Evolutionary conservation across 2,329 filamentous ascomycete species (phyloP).

Genomic region (Diaporthe citrichinensis): DNA sequence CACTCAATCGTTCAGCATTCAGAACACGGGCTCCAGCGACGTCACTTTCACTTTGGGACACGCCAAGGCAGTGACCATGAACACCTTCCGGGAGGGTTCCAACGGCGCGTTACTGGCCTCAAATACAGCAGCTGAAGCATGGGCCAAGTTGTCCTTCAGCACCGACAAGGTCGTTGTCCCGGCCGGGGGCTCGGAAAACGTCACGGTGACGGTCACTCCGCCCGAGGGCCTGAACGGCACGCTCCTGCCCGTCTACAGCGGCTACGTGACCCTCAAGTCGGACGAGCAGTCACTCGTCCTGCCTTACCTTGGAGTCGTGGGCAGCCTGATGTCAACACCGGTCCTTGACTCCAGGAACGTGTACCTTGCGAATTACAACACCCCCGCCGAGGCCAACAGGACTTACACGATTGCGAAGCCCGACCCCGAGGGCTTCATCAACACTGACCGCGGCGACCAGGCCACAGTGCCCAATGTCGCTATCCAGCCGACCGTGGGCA

Average conservation of each 20-base stretch:
- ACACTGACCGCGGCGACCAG: constrained; percentile 22
- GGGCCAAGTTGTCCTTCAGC: constrained; percentile 41
- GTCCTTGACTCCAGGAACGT: constrained; percentile 41
- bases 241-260: constrained; percentile 57
- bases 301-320: constrained; percentile 56
- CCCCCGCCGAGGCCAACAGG: constrained; percentile 1
- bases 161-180: constrained; percentile 45
- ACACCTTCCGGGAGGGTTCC: constrained; percentile 14
- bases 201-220: constrained; percentile 48
- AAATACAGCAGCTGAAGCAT: constrained; percentile 41
- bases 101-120: constrained; percentile 6
- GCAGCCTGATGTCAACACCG: constrained; percentile 45
- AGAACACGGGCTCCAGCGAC: neutral
- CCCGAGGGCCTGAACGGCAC: constrained; percentile 47
- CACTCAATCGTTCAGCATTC: constrained; percentile 18
- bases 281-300: constrained; percentile 53
- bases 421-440: constrained; percentile 35
- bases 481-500: constrained; percentile 1
- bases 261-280: constrained; percentile 57
- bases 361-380: constrained; percentile 13
- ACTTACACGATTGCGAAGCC: constrained; percentile 38
- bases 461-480: constrained; percentile 4
- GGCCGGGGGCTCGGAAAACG: constrained; percentile 43
- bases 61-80: constrained; percentile 12
- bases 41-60: constrained; percentile 14